Conservation (phyloP, 257 asterid genomes). For the Striga asiatica region DNA sequence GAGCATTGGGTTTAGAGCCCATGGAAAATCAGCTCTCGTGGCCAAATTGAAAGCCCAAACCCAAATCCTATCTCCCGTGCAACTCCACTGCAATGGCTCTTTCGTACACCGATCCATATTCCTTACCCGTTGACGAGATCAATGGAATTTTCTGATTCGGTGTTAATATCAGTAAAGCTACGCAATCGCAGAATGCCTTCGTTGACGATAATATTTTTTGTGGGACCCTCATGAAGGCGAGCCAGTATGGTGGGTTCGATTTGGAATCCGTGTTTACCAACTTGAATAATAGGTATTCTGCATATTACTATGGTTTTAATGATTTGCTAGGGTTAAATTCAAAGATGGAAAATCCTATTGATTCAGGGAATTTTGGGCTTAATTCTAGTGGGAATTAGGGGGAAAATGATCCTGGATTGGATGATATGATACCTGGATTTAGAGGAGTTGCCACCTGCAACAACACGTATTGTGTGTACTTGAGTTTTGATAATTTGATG, state of each 20-base stretch:
- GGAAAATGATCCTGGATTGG: constrained; percentile 25
- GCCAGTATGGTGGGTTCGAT: constrained; percentile 33
- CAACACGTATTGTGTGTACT: constrained; percentile 15
- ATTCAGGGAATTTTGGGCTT: constrained; percentile 39
- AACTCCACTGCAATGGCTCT: constrained; percentile 7
- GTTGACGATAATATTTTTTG: constrained; percentile 46
- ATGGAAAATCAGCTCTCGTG: constrained; percentile 62
- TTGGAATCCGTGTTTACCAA: constrained; percentile 43
- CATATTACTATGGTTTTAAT: constrained; percentile 17
- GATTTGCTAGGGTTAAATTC: constrained; percentile 33
- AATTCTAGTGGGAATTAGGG: constrained; percentile 19
- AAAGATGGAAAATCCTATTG: constrained; percentile 23
- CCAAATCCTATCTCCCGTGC: constrained; percentile 18
- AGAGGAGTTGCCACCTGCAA: constrained; percentile 30
- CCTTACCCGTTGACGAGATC: constrained; percentile 57
- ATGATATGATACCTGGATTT: constrained; percentile 52
- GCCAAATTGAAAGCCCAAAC: constrained; percentile 52
- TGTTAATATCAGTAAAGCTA: constrained; percentile 6
- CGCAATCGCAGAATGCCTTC: constrained; percentile 16
- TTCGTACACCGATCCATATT: constrained; percentile 27
- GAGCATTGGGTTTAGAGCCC: constrained; percentile 69
- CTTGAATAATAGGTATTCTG: constrained; percentile 12
- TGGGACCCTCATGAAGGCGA: constrained; percentile 27
- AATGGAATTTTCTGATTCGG: constrained; percentile 50
- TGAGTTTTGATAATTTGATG: constrained; percentile 7